These are phyloP conservation scores for Artemisia annua DNA, from an alignment of 129 eudicot species.

Conservation along the genomic window DNA sequence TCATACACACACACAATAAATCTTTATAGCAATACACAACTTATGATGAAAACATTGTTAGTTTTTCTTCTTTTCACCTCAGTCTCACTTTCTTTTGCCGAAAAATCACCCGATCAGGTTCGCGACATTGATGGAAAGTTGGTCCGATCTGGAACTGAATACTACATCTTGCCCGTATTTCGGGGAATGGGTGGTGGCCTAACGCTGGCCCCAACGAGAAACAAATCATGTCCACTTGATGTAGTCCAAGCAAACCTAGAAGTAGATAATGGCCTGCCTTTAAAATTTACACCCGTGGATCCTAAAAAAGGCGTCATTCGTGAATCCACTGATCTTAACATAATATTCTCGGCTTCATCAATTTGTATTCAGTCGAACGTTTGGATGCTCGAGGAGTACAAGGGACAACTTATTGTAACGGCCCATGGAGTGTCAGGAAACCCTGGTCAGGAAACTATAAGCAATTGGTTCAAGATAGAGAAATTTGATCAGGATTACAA, in stretches of 20 bases:
- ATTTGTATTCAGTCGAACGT: slow-evolving; percentile 44
- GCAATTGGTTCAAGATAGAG: slow-evolving; percentile 64
- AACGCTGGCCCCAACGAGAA: slow-evolving; percentile 32
- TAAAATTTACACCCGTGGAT: slow-evolving; percentile 44
- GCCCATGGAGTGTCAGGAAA: slow-evolving; percentile 48
- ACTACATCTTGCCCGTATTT: slow-evolving; percentile 55
- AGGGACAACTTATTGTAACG: slow-evolving; percentile 33
- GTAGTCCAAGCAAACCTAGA: slow-evolving; percentile 49
- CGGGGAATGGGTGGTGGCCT: slow-evolving; percentile 72
- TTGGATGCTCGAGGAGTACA: slow-evolving; percentile 43
- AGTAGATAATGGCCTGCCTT: slow-evolving; percentile 36
- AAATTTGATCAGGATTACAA: slow-evolving; percentile 37
- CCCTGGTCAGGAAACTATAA: slow-evolving; percentile 37
- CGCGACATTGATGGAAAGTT: slow-evolving; percentile 50
- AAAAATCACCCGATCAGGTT: slow-evolving; percentile 37
- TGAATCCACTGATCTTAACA: slow-evolving; percentile 50
- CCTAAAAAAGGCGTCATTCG: slow-evolving; percentile 48
- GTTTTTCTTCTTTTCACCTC: slow-evolving; percentile 29
- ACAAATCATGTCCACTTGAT: slow-evolving; percentile 44
- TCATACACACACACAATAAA: background rate
- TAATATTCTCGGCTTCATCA: slow-evolving; percentile 38
- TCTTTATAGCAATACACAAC: background rate
- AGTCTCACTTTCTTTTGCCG: slow-evolving; percentile 28
- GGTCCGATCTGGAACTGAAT: slow-evolving; percentile 36
- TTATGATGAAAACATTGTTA: slow-evolving; percentile 32